Percentiles rank a stretch among this genome's conserved stretches.
These are phyloP conservation scores for Thraustochytrium striatum DNA, from an alignment of 352 stramenopile species.

Conservation along the genomic window DNA sequence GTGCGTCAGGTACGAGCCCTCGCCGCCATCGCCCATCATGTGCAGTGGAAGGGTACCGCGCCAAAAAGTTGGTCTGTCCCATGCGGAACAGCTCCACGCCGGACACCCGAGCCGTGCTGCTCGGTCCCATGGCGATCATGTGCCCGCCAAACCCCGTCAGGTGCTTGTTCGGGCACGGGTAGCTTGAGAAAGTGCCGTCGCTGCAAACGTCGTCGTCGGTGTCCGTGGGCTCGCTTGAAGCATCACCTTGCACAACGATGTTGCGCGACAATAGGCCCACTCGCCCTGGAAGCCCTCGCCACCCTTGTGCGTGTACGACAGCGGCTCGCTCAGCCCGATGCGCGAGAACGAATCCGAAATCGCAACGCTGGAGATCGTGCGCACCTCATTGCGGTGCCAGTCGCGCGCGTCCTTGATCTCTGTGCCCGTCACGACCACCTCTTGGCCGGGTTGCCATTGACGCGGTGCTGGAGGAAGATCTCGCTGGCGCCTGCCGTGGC, in stretches of 20 bases:
- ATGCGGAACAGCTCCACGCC: slow-evolving; percentile 57
- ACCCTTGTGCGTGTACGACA: slow-evolving; percentile 50
- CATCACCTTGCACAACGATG: slow-evolving; percentile 55
- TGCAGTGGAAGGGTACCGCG: slow-evolving; percentile 58
- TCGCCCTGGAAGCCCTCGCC: slow-evolving; percentile 55
- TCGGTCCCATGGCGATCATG: slow-evolving; percentile 50
- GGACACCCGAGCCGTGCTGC: slow-evolving; percentile 50
- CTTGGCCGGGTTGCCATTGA: slow-evolving; percentile 58
- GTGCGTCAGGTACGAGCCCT: slow-evolving; percentile 53
- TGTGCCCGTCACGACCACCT: slow-evolving; percentile 55
- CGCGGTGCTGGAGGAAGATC: slow-evolving; percentile 51
- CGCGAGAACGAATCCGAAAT: slow-evolving; percentile 4
- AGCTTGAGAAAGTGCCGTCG: neutral
- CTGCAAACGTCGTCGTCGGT: neutral
- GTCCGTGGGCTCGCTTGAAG: slow-evolving; percentile 50
- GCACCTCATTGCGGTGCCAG: slow-evolving; percentile 59
- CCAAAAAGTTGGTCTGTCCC: slow-evolving; percentile 57
- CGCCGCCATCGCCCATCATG: slow-evolving; percentile 49
- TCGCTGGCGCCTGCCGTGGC: slow-evolving; percentile 29
- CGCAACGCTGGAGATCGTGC: slow-evolving; percentile 51
- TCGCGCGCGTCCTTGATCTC: slow-evolving; percentile 54
- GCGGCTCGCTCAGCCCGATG: slow-evolving; percentile 49
- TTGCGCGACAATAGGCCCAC: slow-evolving; percentile 56
- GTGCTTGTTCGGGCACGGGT: slow-evolving; percentile 31
- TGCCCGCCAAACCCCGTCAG: slow-evolving; percentile 57